Conservation (phyloP, 768 basidiomycete genomes). For the Mycena rebaudengoi region DNA sequence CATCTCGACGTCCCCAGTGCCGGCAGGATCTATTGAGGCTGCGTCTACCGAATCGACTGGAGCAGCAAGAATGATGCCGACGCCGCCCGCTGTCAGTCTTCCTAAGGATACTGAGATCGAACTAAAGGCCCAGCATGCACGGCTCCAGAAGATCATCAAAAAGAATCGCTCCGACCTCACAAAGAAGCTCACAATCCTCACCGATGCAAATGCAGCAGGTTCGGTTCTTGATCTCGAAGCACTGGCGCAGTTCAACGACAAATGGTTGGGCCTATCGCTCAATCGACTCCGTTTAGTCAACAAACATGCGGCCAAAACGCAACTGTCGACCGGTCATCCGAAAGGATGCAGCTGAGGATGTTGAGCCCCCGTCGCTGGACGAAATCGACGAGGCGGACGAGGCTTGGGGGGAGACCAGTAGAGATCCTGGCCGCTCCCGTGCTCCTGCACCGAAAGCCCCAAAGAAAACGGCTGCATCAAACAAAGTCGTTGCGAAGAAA, state of each 20-base stretch:
- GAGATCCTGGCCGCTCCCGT: not conserved
- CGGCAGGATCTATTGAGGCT: too few relatives aligned
- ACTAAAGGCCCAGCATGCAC: not conserved
- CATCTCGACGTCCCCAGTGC: too few relatives aligned
- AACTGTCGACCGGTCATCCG: not conserved
- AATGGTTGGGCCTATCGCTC: not conserved
- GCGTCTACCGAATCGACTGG: not conserved
- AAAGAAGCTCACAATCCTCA: not conserved
- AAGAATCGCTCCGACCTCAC: not conserved
- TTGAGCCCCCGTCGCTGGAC: not conserved
- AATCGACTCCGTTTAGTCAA: not conserved
- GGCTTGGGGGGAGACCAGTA: not conserved
- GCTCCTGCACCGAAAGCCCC: not conserved
- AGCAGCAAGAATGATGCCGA: not conserved
- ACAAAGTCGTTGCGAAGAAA: not conserved
- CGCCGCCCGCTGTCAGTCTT: not conserved
- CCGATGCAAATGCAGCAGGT: not conserved
- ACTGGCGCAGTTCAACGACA: slow-evolving; percentile 3
- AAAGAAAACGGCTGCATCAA: not conserved
- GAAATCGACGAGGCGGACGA: not conserved
- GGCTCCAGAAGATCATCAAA: not conserved
- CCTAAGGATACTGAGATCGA: not conserved
- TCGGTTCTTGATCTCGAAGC: slow-evolving; percentile 7
- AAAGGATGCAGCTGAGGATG: not conserved
- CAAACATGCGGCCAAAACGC: not conserved